These are phyloP conservation scores for Tetracladium maxilliforme DNA, from an alignment of 2,329 filamentous ascomycete species.

Conservation along the genomic window DNA sequence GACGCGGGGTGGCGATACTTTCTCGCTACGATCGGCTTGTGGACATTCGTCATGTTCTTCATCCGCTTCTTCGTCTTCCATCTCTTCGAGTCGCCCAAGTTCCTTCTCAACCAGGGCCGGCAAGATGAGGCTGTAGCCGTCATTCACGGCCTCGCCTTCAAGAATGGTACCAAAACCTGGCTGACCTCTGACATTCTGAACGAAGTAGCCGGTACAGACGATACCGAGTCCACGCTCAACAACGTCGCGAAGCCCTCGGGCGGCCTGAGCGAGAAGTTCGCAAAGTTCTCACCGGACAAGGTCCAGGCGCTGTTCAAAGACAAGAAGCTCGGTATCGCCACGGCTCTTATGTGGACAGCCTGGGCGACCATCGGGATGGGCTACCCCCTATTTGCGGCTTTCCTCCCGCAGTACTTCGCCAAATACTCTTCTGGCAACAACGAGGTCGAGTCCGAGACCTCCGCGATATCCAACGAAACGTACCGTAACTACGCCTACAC, in stretches of 20 bases:
- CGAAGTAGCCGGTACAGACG: slow-evolving; percentile 25
- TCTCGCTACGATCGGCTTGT: slow-evolving; percentile 52
- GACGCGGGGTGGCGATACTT: slow-evolving; percentile 69
- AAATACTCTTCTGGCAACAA: slow-evolving; percentile 35
- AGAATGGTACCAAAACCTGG: slow-evolving; percentile 59
- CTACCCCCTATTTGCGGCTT: slow-evolving; percentile 80
- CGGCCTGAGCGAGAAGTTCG: slow-evolving; percentile 42
- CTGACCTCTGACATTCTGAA: slow-evolving; percentile 57
- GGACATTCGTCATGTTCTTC: slow-evolving; percentile 66
- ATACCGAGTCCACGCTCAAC: slow-evolving; percentile 5
- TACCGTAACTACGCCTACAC: slow-evolving; percentile 80
- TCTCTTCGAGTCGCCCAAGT: slow-evolving; percentile 77
- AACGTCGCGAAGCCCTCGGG: slow-evolving; percentile 8
- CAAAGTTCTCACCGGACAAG: slow-evolving; percentile 51
- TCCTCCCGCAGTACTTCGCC: slow-evolving; percentile 74
- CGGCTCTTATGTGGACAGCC: slow-evolving; percentile 55
- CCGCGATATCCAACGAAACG: slow-evolving; percentile 26
- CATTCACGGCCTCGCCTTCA: slow-evolving; percentile 62
- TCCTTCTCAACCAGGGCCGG: slow-evolving; percentile 59
- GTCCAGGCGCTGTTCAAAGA: slow-evolving; percentile 50
- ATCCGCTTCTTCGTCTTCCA: slow-evolving; percentile 68
- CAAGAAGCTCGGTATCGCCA: slow-evolving; percentile 34
- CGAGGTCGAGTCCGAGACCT: slow-evolving; percentile 12
- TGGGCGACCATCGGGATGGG: slow-evolving; percentile 78
- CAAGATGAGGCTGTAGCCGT: slow-evolving; percentile 69